phyloP scores from a whole-genome alignment of 2,329 filamentous ascomycete genomes.

The Aureobasidium musti region DNA sequence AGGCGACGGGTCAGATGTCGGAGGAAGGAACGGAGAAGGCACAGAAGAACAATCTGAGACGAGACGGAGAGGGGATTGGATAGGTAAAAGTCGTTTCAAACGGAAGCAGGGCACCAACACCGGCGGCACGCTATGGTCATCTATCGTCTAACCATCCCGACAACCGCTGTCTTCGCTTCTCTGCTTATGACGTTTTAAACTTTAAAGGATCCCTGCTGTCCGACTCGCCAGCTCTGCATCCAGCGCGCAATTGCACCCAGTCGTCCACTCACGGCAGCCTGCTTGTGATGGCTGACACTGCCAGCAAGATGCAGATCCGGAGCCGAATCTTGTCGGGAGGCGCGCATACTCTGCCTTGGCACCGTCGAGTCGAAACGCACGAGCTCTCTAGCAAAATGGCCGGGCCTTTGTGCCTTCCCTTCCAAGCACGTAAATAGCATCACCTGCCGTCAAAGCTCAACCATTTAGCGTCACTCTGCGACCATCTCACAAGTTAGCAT shows the following conservation, averaged over 20 bases:
- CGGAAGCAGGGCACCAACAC: slow-evolving; percentile 17
- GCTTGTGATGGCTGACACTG: background rate
- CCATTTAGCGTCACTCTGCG: slow-evolving; percentile 8
- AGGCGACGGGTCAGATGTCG: background rate
- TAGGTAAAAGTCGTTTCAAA: slow-evolving; percentile 28
- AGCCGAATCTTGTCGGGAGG: slow-evolving; percentile 2
- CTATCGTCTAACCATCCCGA: slow-evolving; percentile 8
- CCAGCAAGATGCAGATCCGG: slow-evolving; percentile 17
- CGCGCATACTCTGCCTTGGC: background rate
- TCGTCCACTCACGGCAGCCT: background rate
- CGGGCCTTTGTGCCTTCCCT: background rate
- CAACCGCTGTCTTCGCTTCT: slow-evolving; percentile 22
- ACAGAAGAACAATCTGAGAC: slow-evolving; percentile 11
- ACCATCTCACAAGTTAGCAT: slow-evolving; percentile 14
- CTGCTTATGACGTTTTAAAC: slow-evolving; percentile 9
- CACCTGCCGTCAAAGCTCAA: slow-evolving; percentile 13
- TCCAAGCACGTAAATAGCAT: slow-evolving; percentile 9
- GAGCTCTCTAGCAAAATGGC: background rate
- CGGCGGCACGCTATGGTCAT: background rate
- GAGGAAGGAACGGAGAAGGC: background rate
- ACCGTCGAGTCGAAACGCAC: background rate
- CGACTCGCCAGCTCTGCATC: background rate
- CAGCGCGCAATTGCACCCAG: background rate
- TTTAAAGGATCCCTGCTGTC: background rate
- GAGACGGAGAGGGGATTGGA: slow-evolving; percentile 8